Conservation (phyloP, 192 early-diverging fungal genomes). For the Coemansia interrupta region DNA sequence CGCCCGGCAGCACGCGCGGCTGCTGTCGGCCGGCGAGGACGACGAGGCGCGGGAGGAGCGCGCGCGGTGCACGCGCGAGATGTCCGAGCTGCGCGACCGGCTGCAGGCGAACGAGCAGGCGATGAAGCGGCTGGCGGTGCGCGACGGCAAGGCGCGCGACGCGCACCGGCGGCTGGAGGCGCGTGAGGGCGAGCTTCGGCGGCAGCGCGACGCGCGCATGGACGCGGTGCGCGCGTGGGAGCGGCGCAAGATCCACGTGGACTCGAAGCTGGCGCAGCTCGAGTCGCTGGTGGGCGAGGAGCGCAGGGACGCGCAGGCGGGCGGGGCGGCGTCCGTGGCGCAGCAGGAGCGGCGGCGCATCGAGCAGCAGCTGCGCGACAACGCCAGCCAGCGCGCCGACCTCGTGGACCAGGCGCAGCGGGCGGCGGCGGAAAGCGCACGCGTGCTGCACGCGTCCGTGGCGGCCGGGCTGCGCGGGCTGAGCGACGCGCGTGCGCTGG, state of each 20-base stretch:
- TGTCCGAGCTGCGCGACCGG: constrained; percentile 23
- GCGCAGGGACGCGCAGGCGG: constrained; percentile 9
- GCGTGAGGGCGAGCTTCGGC: constrained; percentile 29
- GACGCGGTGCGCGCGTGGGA: constrained; percentile 17
- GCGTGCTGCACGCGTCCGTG: constrained; percentile 11
- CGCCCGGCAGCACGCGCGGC: constrained; percentile 10
- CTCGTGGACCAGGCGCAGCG: constrained; percentile 7
- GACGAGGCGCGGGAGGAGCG: constrained; percentile 35
- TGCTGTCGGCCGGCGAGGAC: constrained; percentile 36
- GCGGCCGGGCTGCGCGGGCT: constrained; percentile 15
- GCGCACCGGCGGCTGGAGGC: constrained; percentile 22
- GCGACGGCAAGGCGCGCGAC: constrained; percentile 30
- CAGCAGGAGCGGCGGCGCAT: constrained; percentile 17
- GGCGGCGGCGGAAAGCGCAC: background rate
- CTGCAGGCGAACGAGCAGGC: constrained; percentile 25
- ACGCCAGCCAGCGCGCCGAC: constrained; percentile 18
- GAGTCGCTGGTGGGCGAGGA: constrained; percentile 18
- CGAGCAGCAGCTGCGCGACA: constrained; percentile 10
- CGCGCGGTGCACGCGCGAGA: constrained; percentile 17
- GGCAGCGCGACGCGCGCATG: constrained; percentile 11
- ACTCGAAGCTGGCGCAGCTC: constrained; percentile 30
- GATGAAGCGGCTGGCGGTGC: constrained; percentile 24
- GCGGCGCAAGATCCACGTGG: constrained; percentile 21
- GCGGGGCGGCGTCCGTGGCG: constrained; percentile 7
- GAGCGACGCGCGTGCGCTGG: constrained; percentile 8